Percentiles rank a stretch among this genome's conserved stretches.
These are phyloP conservation scores for Aspergillus sclerotiicarbonarius DNA, from an alignment of 495 filamentous ascomycete genomes.

Conservation along the genomic window DNA sequence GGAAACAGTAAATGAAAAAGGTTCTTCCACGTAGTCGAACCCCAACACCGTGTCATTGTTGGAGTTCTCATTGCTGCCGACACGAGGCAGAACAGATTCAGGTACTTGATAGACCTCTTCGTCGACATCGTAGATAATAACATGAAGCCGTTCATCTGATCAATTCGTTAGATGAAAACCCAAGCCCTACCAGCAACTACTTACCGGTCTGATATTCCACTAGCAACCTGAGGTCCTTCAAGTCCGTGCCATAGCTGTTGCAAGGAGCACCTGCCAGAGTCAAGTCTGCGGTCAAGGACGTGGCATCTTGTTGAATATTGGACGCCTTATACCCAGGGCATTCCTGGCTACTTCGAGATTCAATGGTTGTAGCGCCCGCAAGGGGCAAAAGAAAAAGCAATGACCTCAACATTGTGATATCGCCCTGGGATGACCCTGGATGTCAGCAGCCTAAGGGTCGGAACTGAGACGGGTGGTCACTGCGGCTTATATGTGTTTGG, in stretches of 20 bases:
- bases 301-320: conserved; percentile 53
- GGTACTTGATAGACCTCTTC: conserved; percentile 78
- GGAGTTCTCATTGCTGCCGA: conserved; percentile 27
- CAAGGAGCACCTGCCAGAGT: conserved; percentile 65
- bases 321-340: conserved; percentile 75
- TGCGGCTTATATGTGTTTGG: conserved; percentile 11
- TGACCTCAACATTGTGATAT: conserved; percentile 28
- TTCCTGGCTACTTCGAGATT: conserved; percentile 19
- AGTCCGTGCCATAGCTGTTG: conserved; percentile 68
- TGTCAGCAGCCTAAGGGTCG: not conserved
- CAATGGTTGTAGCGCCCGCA: conserved; percentile 32
- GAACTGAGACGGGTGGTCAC: not conserved
- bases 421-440: not conserved
- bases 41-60: conserved; percentile 45
- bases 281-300: conserved; percentile 55
- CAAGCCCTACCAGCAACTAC: conserved; percentile 18
- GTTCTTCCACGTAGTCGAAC: conserved; percentile 63
- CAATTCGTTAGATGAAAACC: not conserved
- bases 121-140: conserved; percentile 76
- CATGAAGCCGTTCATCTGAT: conserved; percentile 71
- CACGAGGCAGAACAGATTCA: conserved; percentile 65
- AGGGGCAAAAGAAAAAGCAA: conserved; percentile 33
- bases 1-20: conserved; percentile 75
- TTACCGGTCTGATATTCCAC: conserved; percentile 76
- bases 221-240: conserved; percentile 61